These are phyloP conservation scores for Rhodosporidiobolus sp. DNA, from an alignment of 768 basidiomycete genomes.

Conservation along the genomic window DNA sequence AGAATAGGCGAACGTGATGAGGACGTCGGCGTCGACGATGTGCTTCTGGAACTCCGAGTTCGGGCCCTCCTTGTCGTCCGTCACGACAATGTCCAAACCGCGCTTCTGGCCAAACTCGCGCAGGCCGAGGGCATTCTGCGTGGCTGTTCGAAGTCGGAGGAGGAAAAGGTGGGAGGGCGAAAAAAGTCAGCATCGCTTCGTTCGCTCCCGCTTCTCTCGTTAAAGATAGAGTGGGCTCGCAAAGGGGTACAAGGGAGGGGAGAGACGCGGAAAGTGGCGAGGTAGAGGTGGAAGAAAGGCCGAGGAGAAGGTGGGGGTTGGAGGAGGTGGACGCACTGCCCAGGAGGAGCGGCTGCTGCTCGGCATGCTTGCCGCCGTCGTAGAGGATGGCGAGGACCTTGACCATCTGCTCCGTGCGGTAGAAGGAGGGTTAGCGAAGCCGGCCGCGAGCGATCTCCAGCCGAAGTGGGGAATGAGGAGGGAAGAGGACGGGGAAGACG, in stretches of 20 bases:
- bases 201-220: too few species aligned
- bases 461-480: too few species aligned
- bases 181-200: background rate
- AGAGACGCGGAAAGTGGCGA: background rate
- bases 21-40: slow-evolving; percentile 44
- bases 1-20: background rate
- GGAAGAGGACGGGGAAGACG: too few species aligned
- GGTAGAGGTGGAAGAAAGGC: too few species aligned
- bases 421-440: background rate
- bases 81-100: slow-evolving; percentile 51
- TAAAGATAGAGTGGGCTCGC: too few species aligned
- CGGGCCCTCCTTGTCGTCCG: slow-evolving; percentile 50
- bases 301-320: background rate
- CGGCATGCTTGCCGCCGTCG: slow-evolving; percentile 39
- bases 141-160: slow-evolving; percentile 60
- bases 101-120: slow-evolving; percentile 42
- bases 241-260: too few species aligned
- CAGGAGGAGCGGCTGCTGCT: slow-evolving; percentile 35
- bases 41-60: slow-evolving; percentile 44
- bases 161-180: slow-evolving; percentile 57
- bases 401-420: background rate
- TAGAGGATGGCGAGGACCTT: slow-evolving; percentile 42
- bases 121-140: slow-evolving; percentile 59
- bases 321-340: background rate
- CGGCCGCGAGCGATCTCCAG: too few species aligned